Evolutionary conservation across 2,329 filamentous ascomycete species (phyloP).

Genomic region (Trichoderma asperellum): DNA sequence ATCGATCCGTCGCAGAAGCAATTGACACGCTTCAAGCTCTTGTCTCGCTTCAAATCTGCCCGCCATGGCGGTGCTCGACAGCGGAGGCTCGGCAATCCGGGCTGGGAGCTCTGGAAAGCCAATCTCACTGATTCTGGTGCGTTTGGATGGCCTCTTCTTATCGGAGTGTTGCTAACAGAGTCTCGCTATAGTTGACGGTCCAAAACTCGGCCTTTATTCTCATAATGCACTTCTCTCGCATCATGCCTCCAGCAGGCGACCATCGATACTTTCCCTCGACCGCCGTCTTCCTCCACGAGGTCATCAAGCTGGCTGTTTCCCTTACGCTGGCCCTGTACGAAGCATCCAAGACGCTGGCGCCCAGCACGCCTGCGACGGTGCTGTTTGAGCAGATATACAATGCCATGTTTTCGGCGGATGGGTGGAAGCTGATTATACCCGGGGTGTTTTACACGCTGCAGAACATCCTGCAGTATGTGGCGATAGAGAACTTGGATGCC

Average conservation of each 20-base stretch:
- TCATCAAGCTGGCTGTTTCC: slow-evolving; percentile 86
- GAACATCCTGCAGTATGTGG: slow-evolving; percentile 92
- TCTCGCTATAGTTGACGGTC: slow-evolving; percentile 63
- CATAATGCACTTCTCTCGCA: slow-evolving; percentile 90
- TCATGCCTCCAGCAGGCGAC: slow-evolving; percentile 83
- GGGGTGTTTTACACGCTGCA: slow-evolving; percentile 88
- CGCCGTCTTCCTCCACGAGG: slow-evolving; percentile 89
- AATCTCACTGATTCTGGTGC: slow-evolving; percentile 35
- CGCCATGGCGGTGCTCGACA: slow-evolving; percentile 32
- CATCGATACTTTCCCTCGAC: slow-evolving; percentile 93
- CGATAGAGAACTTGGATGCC: slow-evolving; percentile 86
- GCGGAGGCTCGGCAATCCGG: slow-evolving; percentile 23
- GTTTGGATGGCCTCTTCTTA: slow-evolving; percentile 33
- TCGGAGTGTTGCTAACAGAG: background rate
- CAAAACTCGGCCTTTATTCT: slow-evolving; percentile 79
- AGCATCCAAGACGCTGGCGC: slow-evolving; percentile 74
- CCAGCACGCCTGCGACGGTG: slow-evolving; percentile 77
- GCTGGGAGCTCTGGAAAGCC: slow-evolving; percentile 32
- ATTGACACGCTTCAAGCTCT: background rate
- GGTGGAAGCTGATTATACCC: slow-evolving; percentile 92
- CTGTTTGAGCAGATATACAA: slow-evolving; percentile 79
- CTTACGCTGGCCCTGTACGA: slow-evolving; percentile 88
- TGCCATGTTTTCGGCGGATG: slow-evolving; percentile 84
- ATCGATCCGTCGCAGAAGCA: background rate
- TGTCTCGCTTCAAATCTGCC: slow-evolving; percentile 3